A percentile compares a stretch with the other conserved stretches of the same genome.
These are phyloP conservation scores for Boletus bicolor DNA, from an alignment of 768 basidiomycete genomes.

Conservation along the genomic window DNA sequence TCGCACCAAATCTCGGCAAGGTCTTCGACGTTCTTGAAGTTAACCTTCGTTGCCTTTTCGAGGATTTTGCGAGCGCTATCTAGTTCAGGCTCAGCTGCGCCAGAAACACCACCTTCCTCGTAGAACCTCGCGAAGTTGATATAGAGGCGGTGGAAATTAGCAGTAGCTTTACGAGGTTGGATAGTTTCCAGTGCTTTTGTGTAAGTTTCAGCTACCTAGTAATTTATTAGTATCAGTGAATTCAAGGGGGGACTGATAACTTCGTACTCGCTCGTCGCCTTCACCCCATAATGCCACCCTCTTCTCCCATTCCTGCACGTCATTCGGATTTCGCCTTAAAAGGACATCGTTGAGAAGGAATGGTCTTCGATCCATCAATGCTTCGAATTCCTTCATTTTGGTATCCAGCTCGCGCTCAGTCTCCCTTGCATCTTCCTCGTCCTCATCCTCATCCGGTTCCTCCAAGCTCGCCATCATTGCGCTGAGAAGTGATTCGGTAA, in stretches of 20 bases:
- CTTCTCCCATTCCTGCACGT: slow-evolving; percentile 99
- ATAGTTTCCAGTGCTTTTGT: slow-evolving; percentile 85
- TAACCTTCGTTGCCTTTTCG: slow-evolving; percentile 88
- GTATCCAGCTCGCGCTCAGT: slow-evolving; percentile 80
- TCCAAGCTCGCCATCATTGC: slow-evolving; percentile 86
- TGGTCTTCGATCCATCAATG: slow-evolving; percentile 89
- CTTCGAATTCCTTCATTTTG: slow-evolving; percentile 91
- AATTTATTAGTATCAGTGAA: background rate
- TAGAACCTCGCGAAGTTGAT: slow-evolving; percentile 98
- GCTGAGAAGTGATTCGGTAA: slow-evolving; percentile 84
- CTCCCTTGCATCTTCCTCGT: slow-evolving; percentile 76
- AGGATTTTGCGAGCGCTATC: slow-evolving; percentile 87
- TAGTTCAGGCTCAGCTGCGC: slow-evolving; percentile 76
- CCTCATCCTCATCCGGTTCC: slow-evolving; percentile 68
- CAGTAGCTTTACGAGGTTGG: slow-evolving; percentile 83
- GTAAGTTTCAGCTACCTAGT: slow-evolving; percentile 89
- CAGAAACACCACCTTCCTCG: slow-evolving; percentile 86
- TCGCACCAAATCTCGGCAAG: slow-evolving; percentile 99
- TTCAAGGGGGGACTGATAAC: background rate
- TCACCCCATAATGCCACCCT: slow-evolving; percentile 90
- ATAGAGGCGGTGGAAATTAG: slow-evolving; percentile 85
- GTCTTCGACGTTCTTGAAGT: slow-evolving; percentile 95
- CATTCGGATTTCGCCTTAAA: slow-evolving; percentile 89
- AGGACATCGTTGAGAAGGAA: slow-evolving; percentile 97
- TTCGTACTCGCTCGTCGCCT: slow-evolving; percentile 82